Percentiles rank a stretch among this genome's conserved stretches.
phyloP scores from a whole-genome alignment of 306 rosid genomes.

The barrel medic (Medicago truncatula) region MtrunA17r5.0-ANR NC_053045.1:24332501-24333000 shows the following conservation, averaged over 20 bases:
- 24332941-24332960: not conserved
- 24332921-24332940: too few relatives aligned
- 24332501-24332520: not conserved
- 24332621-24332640: slow-evolving; percentile 27
- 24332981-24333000: too few relatives aligned
- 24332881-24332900: not conserved
- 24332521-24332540: slow-evolving; percentile 26
- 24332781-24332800: slow-evolving; percentile 7
- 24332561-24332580: slow-evolving; percentile 18
- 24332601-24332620: slow-evolving; percentile 12
- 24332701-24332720: not conserved
- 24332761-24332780: not conserved
- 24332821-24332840: slow-evolving; percentile 16
- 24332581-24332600: slow-evolving; percentile 5
- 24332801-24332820: slow-evolving; percentile 26
- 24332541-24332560: slow-evolving; percentile 1
- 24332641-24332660: slow-evolving; percentile 3
- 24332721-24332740: slow-evolving; percentile 2
- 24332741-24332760: not conserved
- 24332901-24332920: slow-evolving; percentile 4
- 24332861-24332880: slow-evolving; percentile 5
- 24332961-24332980: too few relatives aligned
- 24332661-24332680: slow-evolving; percentile 6
- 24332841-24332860: slow-evolving; percentile 14
- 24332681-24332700: slow-evolving; percentile 20